Percentiles rank a stretch among this genome's conserved stretches.
Conservation (phyloP, 164 flowering plant genomes). For the Tetrastigma voinierianum region DNA sequence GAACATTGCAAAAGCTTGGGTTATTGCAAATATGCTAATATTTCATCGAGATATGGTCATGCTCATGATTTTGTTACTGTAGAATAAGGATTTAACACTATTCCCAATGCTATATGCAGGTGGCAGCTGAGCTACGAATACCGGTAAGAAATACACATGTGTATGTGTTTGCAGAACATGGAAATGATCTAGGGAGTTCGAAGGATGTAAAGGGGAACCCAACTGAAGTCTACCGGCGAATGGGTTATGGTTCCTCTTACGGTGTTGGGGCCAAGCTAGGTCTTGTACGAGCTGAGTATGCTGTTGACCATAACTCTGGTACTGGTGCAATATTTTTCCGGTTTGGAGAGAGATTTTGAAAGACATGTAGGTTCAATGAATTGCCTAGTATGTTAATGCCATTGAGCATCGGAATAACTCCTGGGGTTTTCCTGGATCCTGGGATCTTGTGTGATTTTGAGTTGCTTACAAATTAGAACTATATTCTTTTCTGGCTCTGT, state of each 20-base stretch:
- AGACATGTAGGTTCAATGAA: slow-evolving; percentile 6
- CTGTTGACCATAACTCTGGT: slow-evolving; percentile 95
- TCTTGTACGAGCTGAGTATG: slow-evolving; percentile 91
- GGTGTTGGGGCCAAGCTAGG: slow-evolving; percentile 91
- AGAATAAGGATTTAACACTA: slow-evolving; percentile 1
- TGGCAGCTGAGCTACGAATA: slow-evolving; percentile 86
- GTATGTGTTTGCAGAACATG: slow-evolving; percentile 94
- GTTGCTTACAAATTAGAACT: not conserved
- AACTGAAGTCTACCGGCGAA: slow-evolving; percentile 86
- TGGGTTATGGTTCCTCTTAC: slow-evolving; percentile 93
- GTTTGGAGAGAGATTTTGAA: slow-evolving; percentile 91
- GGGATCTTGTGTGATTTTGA: not conserved
- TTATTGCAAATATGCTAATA: too few relatives aligned
- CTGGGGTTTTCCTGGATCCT: not conserved
- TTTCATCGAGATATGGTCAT: too few relatives aligned
- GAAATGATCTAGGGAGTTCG: slow-evolving; percentile 96
- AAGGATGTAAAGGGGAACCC: slow-evolving; percentile 98
- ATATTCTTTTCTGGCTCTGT: too few relatives aligned
- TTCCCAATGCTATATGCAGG: slow-evolving; percentile 32
- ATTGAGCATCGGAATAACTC: slow-evolving; percentile 1
- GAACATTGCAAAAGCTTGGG: not conserved
- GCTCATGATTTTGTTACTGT: too few relatives aligned
- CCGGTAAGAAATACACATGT: slow-evolving; percentile 84
- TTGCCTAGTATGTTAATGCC: slow-evolving; percentile 5
- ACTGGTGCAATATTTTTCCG: slow-evolving; percentile 92